phyloP scores from a whole-genome alignment of 495 filamentous ascomycete species.

The Penicillium maclennaniae region DNA sequence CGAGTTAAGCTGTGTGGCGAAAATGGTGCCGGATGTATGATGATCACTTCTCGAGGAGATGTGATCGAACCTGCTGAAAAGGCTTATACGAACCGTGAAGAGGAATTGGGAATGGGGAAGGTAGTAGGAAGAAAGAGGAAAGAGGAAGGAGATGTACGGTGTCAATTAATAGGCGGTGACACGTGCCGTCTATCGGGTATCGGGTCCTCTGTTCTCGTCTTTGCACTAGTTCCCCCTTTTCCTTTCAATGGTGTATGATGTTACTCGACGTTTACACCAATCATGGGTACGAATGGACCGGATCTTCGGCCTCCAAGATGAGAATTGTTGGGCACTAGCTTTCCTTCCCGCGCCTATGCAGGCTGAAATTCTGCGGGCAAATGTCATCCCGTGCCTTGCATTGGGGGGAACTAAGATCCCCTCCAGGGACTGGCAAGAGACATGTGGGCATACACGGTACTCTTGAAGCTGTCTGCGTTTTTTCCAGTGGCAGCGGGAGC shows the following conservation, averaged over 20 bases:
- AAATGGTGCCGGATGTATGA: conserved; percentile 47
- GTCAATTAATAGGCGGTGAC: conserved; percentile 14
- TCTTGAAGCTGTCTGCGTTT: neutral
- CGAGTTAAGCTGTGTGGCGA: conserved; percentile 50
- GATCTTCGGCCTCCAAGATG: conserved; percentile 5
- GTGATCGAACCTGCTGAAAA: conserved; percentile 41
- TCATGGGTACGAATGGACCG: neutral
- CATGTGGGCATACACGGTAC: neutral
- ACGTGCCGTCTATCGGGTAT: conserved; percentile 18
- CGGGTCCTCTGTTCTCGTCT: conserved; percentile 5
- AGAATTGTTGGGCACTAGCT: conserved; percentile 47
- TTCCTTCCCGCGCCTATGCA: neutral
- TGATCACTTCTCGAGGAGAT: conserved; percentile 41
- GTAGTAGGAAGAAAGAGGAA: conserved; percentile 11
- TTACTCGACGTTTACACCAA: neutral
- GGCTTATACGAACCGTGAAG: conserved; percentile 32
- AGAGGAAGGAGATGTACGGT: neutral
- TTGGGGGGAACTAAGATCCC: too few relatives aligned
- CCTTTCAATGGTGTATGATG: neutral
- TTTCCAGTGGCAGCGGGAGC: neutral
- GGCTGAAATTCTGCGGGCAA: conserved; percentile 9
- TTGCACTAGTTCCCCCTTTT: neutral
- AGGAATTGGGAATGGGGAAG: conserved; percentile 4
- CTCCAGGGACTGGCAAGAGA: neutral
- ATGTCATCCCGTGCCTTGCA: conserved; percentile 10